Base-by-base conservation (phyloP, 1,284 basidiomycete genomes). In the Ustanciosporium gigantosporum region DNA sequence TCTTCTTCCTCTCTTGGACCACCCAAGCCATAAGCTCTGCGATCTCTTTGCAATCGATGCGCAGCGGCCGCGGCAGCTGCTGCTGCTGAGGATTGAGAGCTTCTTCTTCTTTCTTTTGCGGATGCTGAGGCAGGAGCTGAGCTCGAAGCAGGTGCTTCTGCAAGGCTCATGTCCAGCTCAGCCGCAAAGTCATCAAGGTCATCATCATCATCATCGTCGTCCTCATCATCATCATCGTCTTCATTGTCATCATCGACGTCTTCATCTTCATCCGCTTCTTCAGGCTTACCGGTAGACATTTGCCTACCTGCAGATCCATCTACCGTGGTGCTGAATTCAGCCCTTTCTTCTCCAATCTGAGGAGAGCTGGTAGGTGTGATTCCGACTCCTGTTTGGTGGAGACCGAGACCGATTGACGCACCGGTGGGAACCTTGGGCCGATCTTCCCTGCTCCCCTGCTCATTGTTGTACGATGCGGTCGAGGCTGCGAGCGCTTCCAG, bases 161-260 rank as follows among this genome's bases (percentile, higher is more conserved):
- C 55, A 4, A 64, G 46, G 31, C 49, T 58, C 53, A 64, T 42
- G 22, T 64, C 55, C 17, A 64, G 55, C 41, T 64, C 60, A 24
- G 60, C 60, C 6, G 60, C 60, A 50, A 64, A 64, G 41, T 58
- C 60, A 4, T 64, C 39, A 20, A 64, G 38, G 13, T 53, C 60
- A 21, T 57, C 60, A 4, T 64, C 60, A 2, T 53, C 50, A 0
- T 55, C 55, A 0, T 51, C 51, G n/a, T 39, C 41, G 0, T 31
- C 36, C 16, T 24, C 42, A 6, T 29, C 35, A 16, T 24, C 36
- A 4, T 5, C 36, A 1, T 32, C 41, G 5, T 44, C 37, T 6
- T 4, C 27, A 21, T 17, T 17, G 16, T 24, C 22, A 34, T 41
- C 22, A 25, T 35, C 27, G n/a, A n/a, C n/a, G n/a, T n/a, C n/a